A percentile compares a stretch with the other conserved stretches of the same genome.
These are phyloP conservation scores for Russula sp. DNA, from an alignment of 768 basidiomycete species.

Conservation along the genomic window DNA sequence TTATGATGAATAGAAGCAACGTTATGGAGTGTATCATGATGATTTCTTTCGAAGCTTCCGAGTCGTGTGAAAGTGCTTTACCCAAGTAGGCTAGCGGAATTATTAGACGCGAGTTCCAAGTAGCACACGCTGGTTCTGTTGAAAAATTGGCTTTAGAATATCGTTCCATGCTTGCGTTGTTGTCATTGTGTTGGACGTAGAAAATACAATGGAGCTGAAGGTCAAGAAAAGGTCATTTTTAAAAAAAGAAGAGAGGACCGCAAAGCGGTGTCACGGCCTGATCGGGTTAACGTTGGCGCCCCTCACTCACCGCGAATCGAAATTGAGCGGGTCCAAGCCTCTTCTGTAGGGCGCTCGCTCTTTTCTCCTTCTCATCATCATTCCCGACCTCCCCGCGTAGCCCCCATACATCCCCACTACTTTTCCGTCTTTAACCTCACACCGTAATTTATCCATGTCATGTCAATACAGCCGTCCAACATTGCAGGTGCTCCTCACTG, in stretches of 20 bases:
- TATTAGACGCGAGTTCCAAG: too few species aligned
- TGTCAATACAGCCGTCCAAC: constrained; percentile 1
- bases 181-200: too few species aligned
- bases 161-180: too few species aligned
- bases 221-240: too few species aligned
- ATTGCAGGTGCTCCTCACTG: background rate
- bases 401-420: background rate
- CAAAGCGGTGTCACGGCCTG: background rate
- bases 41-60: too few species aligned
- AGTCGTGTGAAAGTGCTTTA: background rate
- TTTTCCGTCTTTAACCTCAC: background rate
- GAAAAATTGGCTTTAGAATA: too few species aligned
- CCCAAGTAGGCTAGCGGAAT: too few species aligned
- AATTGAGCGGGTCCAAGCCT: background rate
- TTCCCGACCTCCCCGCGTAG: background rate
- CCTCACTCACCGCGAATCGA: background rate
- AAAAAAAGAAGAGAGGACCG: background rate
- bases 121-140: too few species aligned
- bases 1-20: background rate
- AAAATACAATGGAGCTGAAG: too few species aligned
- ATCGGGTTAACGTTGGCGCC: too few species aligned
- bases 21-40: background rate
- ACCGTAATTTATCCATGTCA: constrained; percentile 6
- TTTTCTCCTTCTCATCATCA: background rate
- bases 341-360: constrained; percentile 1